These are phyloP conservation scores for Botrytis deweyae DNA, from an alignment of 2,329 filamentous ascomycete genomes.

Conservation along the genomic window DNA sequence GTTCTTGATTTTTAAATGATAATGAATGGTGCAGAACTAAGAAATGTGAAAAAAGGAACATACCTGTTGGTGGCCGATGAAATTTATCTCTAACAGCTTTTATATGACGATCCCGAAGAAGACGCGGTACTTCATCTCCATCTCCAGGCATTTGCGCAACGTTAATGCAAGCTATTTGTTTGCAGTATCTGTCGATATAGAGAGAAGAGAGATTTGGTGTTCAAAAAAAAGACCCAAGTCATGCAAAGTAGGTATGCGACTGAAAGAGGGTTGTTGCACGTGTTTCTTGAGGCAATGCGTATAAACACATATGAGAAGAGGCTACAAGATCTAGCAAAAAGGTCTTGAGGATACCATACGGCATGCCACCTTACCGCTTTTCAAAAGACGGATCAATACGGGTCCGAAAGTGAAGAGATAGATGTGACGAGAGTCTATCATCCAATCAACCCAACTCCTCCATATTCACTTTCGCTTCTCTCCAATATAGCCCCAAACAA, in stretches of 20 bases:
- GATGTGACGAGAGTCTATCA: slow-evolving; percentile 2
- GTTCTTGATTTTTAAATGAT: neutral
- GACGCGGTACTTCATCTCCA: neutral
- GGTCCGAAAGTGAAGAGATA: neutral
- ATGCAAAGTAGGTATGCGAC: neutral
- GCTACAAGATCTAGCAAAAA: neutral
- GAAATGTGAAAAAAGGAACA: neutral
- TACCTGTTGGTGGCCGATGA: slow-evolving; percentile 8
- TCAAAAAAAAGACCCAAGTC: neutral
- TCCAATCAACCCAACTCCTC: neutral
- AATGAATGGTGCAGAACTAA: too few species aligned
- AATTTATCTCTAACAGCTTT: slow-evolving; percentile 7
- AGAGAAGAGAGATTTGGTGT: neutral
- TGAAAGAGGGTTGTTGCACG: too few species aligned
- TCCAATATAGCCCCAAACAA: neutral
- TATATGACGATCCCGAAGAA: slow-evolving; percentile 8
- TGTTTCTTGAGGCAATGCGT: neutral
- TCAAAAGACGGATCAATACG: neutral
- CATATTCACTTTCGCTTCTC: neutral
- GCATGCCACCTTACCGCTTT: neutral
- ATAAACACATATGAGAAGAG: fast-evolving
- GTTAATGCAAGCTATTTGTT: neutral
- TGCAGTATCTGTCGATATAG: neutral
- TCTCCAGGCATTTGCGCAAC: neutral
- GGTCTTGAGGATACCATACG: neutral